phyloP scores from a whole-genome alignment of 2,329 filamentous ascomycete species.

The Aspergillus costaricaensis region DNA sequence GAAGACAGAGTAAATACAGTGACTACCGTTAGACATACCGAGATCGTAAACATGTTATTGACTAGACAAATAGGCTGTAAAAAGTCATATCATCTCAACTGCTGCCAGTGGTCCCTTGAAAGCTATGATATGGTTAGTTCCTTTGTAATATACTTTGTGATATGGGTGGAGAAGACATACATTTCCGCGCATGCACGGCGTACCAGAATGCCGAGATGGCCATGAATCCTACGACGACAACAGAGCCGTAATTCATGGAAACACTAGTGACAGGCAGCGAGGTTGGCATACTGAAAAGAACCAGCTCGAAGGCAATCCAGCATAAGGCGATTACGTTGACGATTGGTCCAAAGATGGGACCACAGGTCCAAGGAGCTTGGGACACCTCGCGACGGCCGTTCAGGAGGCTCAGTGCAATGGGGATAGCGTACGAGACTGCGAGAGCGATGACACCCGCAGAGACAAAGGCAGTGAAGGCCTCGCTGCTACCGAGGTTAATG shows the following conservation, averaged over 20 bases:
- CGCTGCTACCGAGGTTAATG: constrained; percentile 52
- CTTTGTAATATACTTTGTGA: neutral
- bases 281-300: constrained; percentile 58
- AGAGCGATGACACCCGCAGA: constrained; percentile 60
- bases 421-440: constrained; percentile 58
- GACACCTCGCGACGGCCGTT: constrained; percentile 51
- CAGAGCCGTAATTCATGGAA: constrained; percentile 60
- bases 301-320: constrained; percentile 57
- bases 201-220: constrained; percentile 56
- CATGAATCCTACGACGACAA: constrained; percentile 59
- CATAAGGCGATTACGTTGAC: constrained; percentile 51
- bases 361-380: constrained; percentile 53
- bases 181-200: constrained; percentile 52
- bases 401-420: constrained; percentile 55
- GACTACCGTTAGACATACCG: too few species aligned
- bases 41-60: too few species aligned
- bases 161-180: constrained; percentile 36
- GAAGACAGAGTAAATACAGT: too few species aligned
- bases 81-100: too few species aligned
- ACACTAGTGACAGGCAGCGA: constrained; percentile 55
- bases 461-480: constrained; percentile 53
- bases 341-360: constrained; percentile 43
- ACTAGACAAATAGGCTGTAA: too few species aligned
- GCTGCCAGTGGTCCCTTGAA: constrained; percentile 38
- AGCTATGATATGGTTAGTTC: constrained; percentile 21